A percentile compares a stretch with the other conserved stretches of the same genome.
These are phyloP conservation scores for Nemania sp. DNA, from an alignment of 2,329 filamentous ascomycete genomes.

Conservation along the genomic window DNA sequence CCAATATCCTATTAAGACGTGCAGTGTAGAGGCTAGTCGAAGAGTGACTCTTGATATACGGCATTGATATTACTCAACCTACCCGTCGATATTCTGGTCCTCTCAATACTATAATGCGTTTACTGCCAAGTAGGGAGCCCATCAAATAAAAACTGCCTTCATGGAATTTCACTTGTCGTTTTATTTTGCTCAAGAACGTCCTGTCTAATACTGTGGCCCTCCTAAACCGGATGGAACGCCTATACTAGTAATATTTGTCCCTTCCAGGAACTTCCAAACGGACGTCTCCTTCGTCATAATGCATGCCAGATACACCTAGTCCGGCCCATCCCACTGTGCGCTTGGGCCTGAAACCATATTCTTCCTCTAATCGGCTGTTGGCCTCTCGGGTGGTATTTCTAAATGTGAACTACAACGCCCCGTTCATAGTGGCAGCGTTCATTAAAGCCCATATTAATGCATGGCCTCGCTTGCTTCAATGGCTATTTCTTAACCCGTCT, in stretches of 20 bases:
- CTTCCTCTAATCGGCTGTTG: conserved; percentile 12
- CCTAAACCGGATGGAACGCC: conserved; percentile 36
- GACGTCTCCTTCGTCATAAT: conserved; percentile 12
- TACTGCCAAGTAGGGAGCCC: not conserved
- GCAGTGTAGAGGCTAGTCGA: too few species aligned
- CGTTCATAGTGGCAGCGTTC: conserved; percentile 23
- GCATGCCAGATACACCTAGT: conserved; percentile 9
- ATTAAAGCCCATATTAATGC: conserved; percentile 18
- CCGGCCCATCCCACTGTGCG: conserved; percentile 2
- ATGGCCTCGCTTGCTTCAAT: conserved; percentile 14
- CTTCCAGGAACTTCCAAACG: not conserved
- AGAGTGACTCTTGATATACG: too few species aligned
- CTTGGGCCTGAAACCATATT: conserved; percentile 8
- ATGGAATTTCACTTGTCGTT: conserved; percentile 20
- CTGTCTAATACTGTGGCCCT: conserved; percentile 31
- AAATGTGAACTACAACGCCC: conserved; percentile 25
- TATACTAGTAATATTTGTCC: conserved; percentile 27
- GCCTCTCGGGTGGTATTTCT: conserved; percentile 21
- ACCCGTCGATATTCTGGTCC: too few species aligned
- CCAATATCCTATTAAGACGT: too few species aligned
- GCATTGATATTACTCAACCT: too few species aligned
- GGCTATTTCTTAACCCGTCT: conserved; percentile 22
- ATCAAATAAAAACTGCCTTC: not conserved
- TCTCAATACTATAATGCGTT: too few species aligned
- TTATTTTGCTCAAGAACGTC: conserved; percentile 31